Conservation (phyloP, 176 grass and related monocot genomes). For the Cocos nucifera region DNA sequence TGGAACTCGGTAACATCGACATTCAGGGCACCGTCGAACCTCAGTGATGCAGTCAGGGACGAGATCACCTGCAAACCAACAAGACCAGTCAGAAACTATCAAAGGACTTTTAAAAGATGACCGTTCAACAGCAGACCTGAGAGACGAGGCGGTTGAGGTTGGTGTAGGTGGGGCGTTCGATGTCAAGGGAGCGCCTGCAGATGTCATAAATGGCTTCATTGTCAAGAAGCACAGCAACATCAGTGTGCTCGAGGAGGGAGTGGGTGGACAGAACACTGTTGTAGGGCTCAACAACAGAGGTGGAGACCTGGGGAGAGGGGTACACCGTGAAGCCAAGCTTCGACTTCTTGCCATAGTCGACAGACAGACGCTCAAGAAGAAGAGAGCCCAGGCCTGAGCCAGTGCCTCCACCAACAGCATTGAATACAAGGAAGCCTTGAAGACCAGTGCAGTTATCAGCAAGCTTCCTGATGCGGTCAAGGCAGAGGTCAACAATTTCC, state of each 20-base stretch:
- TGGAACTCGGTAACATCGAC: too few relatives aligned
- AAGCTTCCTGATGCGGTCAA: conserved; percentile 8
- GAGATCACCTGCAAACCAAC: too few relatives aligned
- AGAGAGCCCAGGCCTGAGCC: conserved; percentile 5
- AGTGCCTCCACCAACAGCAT: conserved; percentile 7
- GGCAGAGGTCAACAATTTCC: conserved; percentile 7
- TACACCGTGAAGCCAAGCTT: conserved; percentile 9
- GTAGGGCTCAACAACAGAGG: conserved; percentile 38
- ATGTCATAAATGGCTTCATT: conserved; percentile 42
- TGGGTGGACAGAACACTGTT: conserved; percentile 40
- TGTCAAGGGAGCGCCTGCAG: conserved; percentile 3
- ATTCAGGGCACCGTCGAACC: too few relatives aligned
- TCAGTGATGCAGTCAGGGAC: too few relatives aligned
- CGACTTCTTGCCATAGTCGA: conserved; percentile 7
- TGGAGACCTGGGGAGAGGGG: conserved; percentile 9
- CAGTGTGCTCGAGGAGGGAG: conserved; percentile 38
- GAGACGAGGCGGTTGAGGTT: too few relatives aligned
- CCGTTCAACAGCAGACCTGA: too few relatives aligned
- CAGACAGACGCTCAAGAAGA: conserved; percentile 5
- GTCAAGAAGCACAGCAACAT: conserved; percentile 33
- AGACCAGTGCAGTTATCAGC: conserved; percentile 9
- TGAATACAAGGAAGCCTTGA: conserved; percentile 9
- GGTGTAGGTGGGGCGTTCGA: too few relatives aligned
- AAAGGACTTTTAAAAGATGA: too few relatives aligned
- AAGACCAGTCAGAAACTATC: too few relatives aligned